A percentile compares a stretch with the other conserved stretches of the same genome.
phyloP scores from a whole-genome alignment of 129 eudicot genomes.

The Escallonia rubra region DNA sequence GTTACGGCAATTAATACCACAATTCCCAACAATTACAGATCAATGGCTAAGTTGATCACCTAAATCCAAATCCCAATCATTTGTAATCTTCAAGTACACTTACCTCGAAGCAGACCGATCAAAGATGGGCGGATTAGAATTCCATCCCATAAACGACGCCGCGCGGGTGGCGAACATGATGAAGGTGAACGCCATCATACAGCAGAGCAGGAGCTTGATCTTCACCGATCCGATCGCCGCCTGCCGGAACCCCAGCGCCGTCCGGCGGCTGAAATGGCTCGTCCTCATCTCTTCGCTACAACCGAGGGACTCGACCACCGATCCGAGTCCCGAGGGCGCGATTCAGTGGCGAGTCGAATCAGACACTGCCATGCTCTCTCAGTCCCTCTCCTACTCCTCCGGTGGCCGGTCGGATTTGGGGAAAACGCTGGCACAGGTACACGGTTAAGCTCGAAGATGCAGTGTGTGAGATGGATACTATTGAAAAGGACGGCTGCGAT shows the following conservation, averaged over 20 bases:
- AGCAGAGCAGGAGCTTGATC: conserved; percentile 59
- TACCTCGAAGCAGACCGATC: conserved; percentile 44
- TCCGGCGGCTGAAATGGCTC: conserved; percentile 56
- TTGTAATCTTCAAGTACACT: background rate
- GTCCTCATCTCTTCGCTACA: conserved; percentile 51
- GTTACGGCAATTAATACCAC: too few species aligned
- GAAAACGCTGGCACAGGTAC: too few species aligned
- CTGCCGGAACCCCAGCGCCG: conserved; percentile 51
- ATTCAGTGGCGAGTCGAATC: conserved; percentile 12
- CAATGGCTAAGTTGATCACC: too few species aligned
- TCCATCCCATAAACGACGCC: conserved; percentile 57
- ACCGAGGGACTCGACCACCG: background rate
- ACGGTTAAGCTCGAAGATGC: too few species aligned
- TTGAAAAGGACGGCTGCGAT: too few species aligned
- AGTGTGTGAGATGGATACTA: too few species aligned
- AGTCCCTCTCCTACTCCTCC: too few species aligned
- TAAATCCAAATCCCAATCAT: too few species aligned
- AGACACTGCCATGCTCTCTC: background rate
- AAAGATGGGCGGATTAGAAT: conserved; percentile 8
- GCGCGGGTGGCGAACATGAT: conserved; percentile 43
- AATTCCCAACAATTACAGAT: too few species aligned
- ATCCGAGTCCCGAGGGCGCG: conserved; percentile 6
- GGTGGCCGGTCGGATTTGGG: too few species aligned
- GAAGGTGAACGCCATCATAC: conserved; percentile 39
- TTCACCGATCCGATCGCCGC: conserved; percentile 52